A percentile compares a stretch with the other conserved stretches of the same genome.
phyloP scores from a whole-genome alignment of 108 stramenopile genomes.

The Skeletonema potamos region DNA sequence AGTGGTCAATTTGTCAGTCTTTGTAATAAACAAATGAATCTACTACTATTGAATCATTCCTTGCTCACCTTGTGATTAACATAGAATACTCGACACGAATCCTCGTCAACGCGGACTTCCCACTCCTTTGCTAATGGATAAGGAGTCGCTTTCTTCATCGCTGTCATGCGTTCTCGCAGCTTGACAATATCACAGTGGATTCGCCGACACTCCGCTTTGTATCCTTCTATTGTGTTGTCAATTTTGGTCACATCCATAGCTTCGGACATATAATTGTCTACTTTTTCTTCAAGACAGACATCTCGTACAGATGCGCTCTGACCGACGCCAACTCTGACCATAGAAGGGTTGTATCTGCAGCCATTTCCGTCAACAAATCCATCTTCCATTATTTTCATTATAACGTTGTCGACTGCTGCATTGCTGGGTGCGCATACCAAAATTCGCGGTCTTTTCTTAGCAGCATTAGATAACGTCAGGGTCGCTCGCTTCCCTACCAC shows the following conservation, averaged over 20 bases:
- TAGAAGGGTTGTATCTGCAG: constrained; percentile 87
- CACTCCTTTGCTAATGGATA: constrained; percentile 83
- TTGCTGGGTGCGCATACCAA: constrained; percentile 97
- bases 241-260: constrained; percentile 56
- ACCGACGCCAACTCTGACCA: constrained; percentile 90
- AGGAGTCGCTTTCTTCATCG: constrained; percentile 61
- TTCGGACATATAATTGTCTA: constrained; percentile 64
- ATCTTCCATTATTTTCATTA: constrained; percentile 89
- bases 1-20: neutral
- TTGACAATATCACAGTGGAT: constrained; percentile 61
- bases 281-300: constrained; percentile 75
- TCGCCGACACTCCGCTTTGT: constrained; percentile 60
- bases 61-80: constrained; percentile 75
- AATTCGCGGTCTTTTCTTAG: constrained; percentile 70
- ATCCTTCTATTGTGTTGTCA: constrained; percentile 69
- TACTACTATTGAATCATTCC: neutral
- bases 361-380: constrained; percentile 95
- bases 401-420: constrained; percentile 97
- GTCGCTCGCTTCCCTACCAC: constrained; percentile 47
- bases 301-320: constrained; percentile 64
- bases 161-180: constrained; percentile 66
- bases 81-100: constrained; percentile 66
- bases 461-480: constrained; percentile 44
- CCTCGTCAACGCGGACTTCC: constrained; percentile 91
- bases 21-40: neutral